Base-by-base conservation (phyloP, 768 basidiomycete genomes). In the Boletus bicolor region DNA sequence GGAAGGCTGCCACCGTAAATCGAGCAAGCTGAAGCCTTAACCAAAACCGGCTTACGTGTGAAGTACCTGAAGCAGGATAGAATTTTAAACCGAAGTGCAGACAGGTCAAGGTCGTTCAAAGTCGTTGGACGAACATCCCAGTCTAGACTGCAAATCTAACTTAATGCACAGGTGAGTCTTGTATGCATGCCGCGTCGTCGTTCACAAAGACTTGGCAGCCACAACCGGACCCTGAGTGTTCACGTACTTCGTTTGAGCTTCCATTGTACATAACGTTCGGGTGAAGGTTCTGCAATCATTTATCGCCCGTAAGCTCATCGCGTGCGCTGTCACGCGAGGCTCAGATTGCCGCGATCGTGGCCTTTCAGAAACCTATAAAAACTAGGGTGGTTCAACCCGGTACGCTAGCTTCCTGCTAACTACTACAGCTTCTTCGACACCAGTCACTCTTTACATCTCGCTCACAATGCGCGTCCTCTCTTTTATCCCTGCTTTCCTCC, bases 381-480 rank as follows among this genome's bases (percentile, higher is more conserved):
- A 6, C 28, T 1, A 26, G 47, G 32, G 12, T 5, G 0, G 38
- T 28, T 19, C 36, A 24, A 10, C 0, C 1, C 11, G 0, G 2
- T 11, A 32, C 15, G 0, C 24, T 34, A 56, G 51, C 44, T 49
- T 55, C 30, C 17, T 12, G 24, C 30, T 3, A 10, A 7, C 26
- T 14, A 24, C 24, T 4, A 5, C 41, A 21, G 14, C 28, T 24
- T 34, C 14, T 24, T 36, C 51, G 7, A 38, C 12, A 50, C 54
- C 55, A 56, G 55, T 61, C 61, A 30, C 54, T 56, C 56, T 38
- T 54, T 58, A 41, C 44, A 51, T 14, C 56, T 54, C 52, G 51
- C 51, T 57, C 51, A 59, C 44, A 42, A 66, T 66, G 64, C 65
- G 64, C 36, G 62, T 64, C 62, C 65, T 66, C 53, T 64, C 65